phyloP scores from a whole-genome alignment of 2,329 filamentous ascomycete genomes.

The Colletotrichum sp. region DNA sequence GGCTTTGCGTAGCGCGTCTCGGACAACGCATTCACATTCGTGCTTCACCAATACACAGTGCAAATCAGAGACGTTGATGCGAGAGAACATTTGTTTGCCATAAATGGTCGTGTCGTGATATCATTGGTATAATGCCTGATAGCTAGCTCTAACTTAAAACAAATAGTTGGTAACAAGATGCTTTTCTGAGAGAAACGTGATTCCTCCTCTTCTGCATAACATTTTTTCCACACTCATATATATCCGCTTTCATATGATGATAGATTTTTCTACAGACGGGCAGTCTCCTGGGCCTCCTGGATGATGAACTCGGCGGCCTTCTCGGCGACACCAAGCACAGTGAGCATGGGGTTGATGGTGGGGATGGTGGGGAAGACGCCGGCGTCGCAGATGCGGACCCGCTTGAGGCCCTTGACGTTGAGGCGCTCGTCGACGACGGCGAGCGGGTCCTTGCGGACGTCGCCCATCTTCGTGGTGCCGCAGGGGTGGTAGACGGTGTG shows the following conservation, averaged over 20 bases:
- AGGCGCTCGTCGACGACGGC: constrained; percentile 60
- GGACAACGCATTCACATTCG: neutral
- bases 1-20: neutral
- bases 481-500: constrained; percentile 49
- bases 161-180: neutral
- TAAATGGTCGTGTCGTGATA: constrained; percentile 8
- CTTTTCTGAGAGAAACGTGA: neutral
- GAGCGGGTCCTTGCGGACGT: constrained; percentile 68
- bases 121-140: constrained; percentile 22
- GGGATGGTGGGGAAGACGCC: constrained; percentile 89
- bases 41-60: neutral
- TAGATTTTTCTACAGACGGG: constrained; percentile 12
- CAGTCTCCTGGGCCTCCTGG: constrained; percentile 53
- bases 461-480: constrained; percentile 37
- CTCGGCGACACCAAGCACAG: constrained; percentile 83
- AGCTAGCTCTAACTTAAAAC: constrained; percentile 5
- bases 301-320: constrained; percentile 83
- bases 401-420: constrained; percentile 38
- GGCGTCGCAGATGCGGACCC: constrained; percentile 43
- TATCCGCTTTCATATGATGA: neutral
- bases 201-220: neutral
- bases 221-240: neutral
- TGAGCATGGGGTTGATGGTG: constrained; percentile 89
- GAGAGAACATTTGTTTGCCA: neutral
- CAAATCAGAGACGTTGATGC: neutral